These are phyloP conservation scores for Ganoderma meredithae DNA, from an alignment of 1,284 basidiomycete species.

Conservation along the genomic window DNA sequence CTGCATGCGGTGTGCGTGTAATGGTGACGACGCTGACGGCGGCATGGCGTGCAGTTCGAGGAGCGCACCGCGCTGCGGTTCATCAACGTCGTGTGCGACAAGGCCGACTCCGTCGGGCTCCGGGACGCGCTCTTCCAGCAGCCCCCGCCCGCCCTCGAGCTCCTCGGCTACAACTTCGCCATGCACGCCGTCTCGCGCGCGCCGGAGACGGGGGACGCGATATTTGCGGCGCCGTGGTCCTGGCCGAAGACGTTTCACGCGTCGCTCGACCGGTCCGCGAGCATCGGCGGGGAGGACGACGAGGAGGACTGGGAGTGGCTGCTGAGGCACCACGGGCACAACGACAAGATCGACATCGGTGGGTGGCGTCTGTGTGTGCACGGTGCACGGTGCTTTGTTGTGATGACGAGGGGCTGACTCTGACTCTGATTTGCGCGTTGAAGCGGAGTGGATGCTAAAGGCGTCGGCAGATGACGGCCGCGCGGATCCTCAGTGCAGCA, in stretches of 20 bases:
- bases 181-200: not conserved
- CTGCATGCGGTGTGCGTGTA: not conserved
- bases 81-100: slow-evolving; percentile 10
- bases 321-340: slow-evolving; percentile 11
- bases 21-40: not conserved
- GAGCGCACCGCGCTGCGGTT: not conserved
- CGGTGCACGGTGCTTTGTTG: not conserved
- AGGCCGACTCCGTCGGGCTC: not conserved
- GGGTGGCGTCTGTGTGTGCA: not conserved
- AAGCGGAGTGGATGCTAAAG: slow-evolving; percentile 11
- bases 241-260: slow-evolving; percentile 11
- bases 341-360: slow-evolving; percentile 9
- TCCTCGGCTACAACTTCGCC: slow-evolving; percentile 11
- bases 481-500: not conserved
- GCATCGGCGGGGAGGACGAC: not conserved
- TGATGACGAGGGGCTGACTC: not conserved
- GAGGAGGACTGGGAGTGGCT: slow-evolving; percentile 16
- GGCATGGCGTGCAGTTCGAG: not conserved
- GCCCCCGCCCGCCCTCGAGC: slow-evolving; percentile 3
- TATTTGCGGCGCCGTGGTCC: not conserved
- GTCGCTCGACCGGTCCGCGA: not conserved
- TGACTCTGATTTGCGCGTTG: not conserved
- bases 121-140: slow-evolving; percentile 3
- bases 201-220: not conserved
- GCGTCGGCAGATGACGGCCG: not conserved